phyloP scores from a whole-genome alignment of 371 early-diverging fungal genomes.

The Mucor racemosus region DNA sequence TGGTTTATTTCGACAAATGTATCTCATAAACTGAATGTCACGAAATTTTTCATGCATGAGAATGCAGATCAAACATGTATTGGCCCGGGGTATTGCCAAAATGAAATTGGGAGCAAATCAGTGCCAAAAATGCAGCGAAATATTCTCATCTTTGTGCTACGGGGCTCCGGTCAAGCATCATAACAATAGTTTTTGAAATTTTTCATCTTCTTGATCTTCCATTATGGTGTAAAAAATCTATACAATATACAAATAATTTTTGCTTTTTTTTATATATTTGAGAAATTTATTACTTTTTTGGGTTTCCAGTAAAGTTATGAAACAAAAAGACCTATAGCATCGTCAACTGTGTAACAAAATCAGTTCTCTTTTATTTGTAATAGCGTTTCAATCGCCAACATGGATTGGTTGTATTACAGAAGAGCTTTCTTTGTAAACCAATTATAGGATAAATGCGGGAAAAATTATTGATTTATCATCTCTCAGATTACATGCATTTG shows the following conservation, averaged over 20 bases:
- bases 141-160: conserved; percentile 5
- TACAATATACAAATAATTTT: neutral
- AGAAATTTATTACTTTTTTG: neutral
- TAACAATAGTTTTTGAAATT: neutral
- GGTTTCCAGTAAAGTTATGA: neutral
- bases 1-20: neutral
- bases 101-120: conserved; percentile 8
- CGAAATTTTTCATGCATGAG: neutral
- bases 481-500: too few relatives aligned
- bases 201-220: neutral
- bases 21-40: neutral
- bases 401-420: neutral
- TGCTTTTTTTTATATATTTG: neutral
- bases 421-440: neutral
- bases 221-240: neutral
- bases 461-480: too few relatives aligned
- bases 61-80: neutral
- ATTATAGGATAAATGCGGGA: neutral
- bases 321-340: neutral
- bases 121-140: conserved; percentile 7
- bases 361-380: neutral
- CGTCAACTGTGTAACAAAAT: neutral
- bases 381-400: neutral
- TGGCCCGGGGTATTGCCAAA: neutral
- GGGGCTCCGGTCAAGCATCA: neutral